Percentiles rank a stretch among this genome's conserved stretches.
Evolutionary conservation across 768 basidiomycete species (phyloP).

Genomic region (Clitopilus hobsonii): DNA sequence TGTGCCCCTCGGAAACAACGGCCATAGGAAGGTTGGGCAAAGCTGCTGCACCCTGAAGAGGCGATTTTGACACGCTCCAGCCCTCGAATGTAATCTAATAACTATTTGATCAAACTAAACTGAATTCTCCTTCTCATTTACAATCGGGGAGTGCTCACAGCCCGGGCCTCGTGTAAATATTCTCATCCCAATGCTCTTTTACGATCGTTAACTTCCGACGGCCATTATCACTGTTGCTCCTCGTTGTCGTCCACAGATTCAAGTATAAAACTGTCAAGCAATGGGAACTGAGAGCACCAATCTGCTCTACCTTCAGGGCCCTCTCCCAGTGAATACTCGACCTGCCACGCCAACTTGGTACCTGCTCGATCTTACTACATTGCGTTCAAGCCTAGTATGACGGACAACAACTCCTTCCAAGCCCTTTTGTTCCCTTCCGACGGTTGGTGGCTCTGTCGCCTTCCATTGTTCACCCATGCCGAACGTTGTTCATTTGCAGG

Average conservation of each 20-base stretch:
- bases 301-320: no score
- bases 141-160: constrained; percentile 17
- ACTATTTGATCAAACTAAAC: not conserved
- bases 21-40: not conserved
- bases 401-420: constrained; percentile 37
- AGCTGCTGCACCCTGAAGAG: not conserved
- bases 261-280: constrained; percentile 14
- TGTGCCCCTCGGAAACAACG: not conserved
- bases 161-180: constrained; percentile 30
- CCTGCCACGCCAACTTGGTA: no score
- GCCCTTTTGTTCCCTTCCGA: constrained; percentile 79
- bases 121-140: not conserved
- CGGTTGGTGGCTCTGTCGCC: constrained; percentile 25
- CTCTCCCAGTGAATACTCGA: no score
- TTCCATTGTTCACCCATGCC: not conserved
- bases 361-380: no score
- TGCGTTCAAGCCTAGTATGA: not conserved
- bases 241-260: constrained; percentile 29
- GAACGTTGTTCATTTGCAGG: constrained; percentile 25
- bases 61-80: not conserved
- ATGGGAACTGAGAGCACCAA: no score
- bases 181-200: constrained; percentile 19
- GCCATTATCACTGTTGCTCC: constrained; percentile 27
- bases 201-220: constrained; percentile 20
- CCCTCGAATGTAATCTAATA: not conserved